Base-by-base conservation (phyloP, 75 land plant genomes). In the Cunninghamia lanceolata region DNA sequence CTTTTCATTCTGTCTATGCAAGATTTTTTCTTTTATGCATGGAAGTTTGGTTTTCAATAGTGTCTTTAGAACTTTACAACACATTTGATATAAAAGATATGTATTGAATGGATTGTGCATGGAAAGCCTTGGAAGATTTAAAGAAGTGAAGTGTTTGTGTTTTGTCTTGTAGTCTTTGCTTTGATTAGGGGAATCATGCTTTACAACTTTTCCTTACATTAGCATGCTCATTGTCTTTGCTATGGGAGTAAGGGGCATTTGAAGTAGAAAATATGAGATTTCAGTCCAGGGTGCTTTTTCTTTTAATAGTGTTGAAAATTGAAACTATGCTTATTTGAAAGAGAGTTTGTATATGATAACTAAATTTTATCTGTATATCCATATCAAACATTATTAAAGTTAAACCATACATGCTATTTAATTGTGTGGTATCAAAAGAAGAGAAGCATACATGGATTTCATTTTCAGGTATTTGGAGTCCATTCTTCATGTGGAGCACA, bases 401-500 rank as follows among this genome's bases (percentile, higher is more conserved):
- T 30, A 50, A 1, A 40, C 42, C 42, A 40, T 3, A 40, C 19
- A 19, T 45, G 25, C 30, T 66, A 59, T 36, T 13, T 7, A 47
- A 46, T 53, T 34, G 34, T 52, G 40, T 50, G 82, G 36, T 86
- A 46, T 56, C 40, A 36, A 50, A 80, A 35, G 68, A 78, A 40
- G 42, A 82, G 34, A 56, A 2, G 28, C 30, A 32, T 43, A 53
- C 25, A 34, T 56, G 21, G 30, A 56, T 9, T 74, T 40, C 25
- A 68, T 4, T 85, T 85, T 81, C 89, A 94, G 97, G 84, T 95
- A 92, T 78, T 86, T 98, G 89, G 99, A 98, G 66, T 92, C 93
- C 28, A 94, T 98, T 85, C 92, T 98, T 86, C 98, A 98, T 89
- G 99, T 94, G n/a, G 99, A 98, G 87, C 95, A 96, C 87, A 95